These are phyloP conservation scores for Cordyceps cateniannulata DNA, from an alignment of 2,329 filamentous ascomycete species.

Conservation along the genomic window DNA sequence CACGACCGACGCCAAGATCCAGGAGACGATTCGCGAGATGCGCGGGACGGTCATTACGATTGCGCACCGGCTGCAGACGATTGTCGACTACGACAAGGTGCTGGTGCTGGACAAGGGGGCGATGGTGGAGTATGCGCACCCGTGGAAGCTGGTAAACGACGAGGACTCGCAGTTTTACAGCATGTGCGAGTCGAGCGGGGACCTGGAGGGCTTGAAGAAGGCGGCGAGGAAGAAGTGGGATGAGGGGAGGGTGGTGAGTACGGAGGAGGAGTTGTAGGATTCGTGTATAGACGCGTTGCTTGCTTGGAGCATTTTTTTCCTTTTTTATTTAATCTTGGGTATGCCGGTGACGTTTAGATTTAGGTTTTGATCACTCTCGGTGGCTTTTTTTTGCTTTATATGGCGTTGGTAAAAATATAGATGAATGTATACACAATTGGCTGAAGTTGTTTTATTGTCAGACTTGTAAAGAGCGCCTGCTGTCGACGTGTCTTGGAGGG, in stretches of 20 bases:
- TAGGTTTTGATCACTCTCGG: too few relatives aligned
- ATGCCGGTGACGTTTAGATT: neutral
- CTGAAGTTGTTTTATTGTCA: too few relatives aligned
- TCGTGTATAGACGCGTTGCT: slow-evolving; percentile 1
- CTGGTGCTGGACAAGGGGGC: slow-evolving; percentile 84
- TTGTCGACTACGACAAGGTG: slow-evolving; percentile 97
- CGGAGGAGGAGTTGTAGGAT: slow-evolving; percentile 19
- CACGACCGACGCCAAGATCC: slow-evolving; percentile 89
- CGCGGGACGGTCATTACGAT: slow-evolving; percentile 94
- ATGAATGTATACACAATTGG: neutral
- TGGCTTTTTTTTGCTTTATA: neutral
- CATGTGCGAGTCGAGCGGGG: slow-evolving; percentile 62
- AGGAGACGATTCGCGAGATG: slow-evolving; percentile 91
- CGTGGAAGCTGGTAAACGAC: slow-evolving; percentile 70
- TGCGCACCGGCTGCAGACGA: slow-evolving; percentile 90
- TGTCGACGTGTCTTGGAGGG: too few relatives aligned
- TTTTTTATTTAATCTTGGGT: neutral
- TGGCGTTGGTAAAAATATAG: neutral
- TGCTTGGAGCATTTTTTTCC: neutral
- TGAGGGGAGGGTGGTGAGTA: slow-evolving; percentile 30
- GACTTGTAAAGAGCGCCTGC: too few relatives aligned
- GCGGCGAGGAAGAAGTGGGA: slow-evolving; percentile 51
- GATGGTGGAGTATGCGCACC: slow-evolving; percentile 86
- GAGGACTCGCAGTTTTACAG: slow-evolving; percentile 56
- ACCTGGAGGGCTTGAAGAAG: slow-evolving; percentile 43